Conservation (phyloP, 2,329 filamentous ascomycete genomes). For the Thelonectria blattea region DNA sequence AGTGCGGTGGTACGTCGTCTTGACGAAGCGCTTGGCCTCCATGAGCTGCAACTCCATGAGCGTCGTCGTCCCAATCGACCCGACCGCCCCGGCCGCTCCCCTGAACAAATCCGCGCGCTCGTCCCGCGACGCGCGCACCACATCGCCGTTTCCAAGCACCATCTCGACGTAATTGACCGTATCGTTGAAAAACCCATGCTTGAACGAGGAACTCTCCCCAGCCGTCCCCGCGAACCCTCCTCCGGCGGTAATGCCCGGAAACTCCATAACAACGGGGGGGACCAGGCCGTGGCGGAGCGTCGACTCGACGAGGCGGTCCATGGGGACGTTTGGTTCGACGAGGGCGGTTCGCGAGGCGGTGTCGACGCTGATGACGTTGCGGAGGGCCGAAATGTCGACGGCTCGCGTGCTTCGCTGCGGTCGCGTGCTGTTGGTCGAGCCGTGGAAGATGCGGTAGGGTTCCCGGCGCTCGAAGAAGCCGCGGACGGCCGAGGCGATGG, state of each 20-base stretch:
- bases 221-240: conserved; percentile 71
- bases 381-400: conserved; percentile 33
- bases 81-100: conserved; percentile 64
- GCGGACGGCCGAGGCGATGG: conserved; percentile 51
- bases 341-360: conserved; percentile 33
- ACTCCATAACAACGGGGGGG: conserved; percentile 73
- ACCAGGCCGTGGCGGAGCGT: conserved; percentile 62
- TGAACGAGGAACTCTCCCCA: conserved; percentile 71
- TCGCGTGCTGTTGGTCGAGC: conserved; percentile 75
- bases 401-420: conserved; percentile 45
- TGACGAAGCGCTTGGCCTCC: conserved; percentile 60
- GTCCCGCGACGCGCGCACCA: conserved; percentile 53
- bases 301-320: conserved; percentile 67
- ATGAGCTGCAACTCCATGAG: conserved; percentile 63
- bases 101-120: conserved; percentile 62
- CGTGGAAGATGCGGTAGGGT: conserved; percentile 75
- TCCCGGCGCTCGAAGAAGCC: conserved; percentile 50
- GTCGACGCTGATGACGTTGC: conserved; percentile 28
- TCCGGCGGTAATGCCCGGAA: conserved; percentile 72
- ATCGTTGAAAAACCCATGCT: conserved; percentile 70
- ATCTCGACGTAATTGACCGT: conserved; percentile 70
- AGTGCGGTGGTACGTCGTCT: conserved; percentile 60
- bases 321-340: conserved; percentile 73
- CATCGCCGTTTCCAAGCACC: conserved; percentile 63
- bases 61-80: conserved; percentile 66